Percentiles rank a stretch among this genome's conserved stretches.
Conservation (phyloP, 345 rosid genomes). For the Psidium guajava region DNA sequence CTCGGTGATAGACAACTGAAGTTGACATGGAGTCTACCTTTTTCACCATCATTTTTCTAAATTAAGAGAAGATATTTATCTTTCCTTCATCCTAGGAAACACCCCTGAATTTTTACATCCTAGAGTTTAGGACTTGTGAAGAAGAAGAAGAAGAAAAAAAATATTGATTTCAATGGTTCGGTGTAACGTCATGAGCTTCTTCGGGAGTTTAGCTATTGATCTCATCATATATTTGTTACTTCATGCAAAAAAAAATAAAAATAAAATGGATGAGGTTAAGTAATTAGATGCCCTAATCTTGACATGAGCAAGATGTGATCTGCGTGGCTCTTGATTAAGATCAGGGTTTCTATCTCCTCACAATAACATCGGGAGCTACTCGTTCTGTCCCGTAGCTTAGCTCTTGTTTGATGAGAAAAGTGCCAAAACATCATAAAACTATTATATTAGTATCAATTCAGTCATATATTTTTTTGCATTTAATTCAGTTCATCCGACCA, state of each 20-base stretch:
- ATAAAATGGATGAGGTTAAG: background rate
- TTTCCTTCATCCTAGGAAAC: too few species aligned
- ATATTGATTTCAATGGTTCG: background rate
- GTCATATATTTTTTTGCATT: too few species aligned
- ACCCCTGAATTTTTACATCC: too few species aligned
- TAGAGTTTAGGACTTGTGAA: too few species aligned
- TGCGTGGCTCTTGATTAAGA: background rate
- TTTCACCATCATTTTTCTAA: too few species aligned
- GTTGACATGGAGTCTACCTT: too few species aligned
- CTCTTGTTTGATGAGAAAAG: background rate
- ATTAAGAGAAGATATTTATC: too few species aligned
- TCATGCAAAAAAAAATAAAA: background rate
- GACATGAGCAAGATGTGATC: fast-evolving
- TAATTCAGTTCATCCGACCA: too few species aligned
- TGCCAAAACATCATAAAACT: too few species aligned
- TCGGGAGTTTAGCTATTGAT: background rate
- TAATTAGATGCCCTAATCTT: background rate
- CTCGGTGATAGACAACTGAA: too few species aligned
- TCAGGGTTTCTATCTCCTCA: background rate
- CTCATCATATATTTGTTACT: background rate
- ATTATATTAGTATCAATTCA: too few species aligned
- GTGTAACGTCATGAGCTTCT: background rate
- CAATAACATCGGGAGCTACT: background rate
- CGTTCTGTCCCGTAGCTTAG: background rate
- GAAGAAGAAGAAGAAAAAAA: background rate